Base-by-base conservation (phyloP, 148 eudicot species). In the Chenopodium suecicum region DNA sequence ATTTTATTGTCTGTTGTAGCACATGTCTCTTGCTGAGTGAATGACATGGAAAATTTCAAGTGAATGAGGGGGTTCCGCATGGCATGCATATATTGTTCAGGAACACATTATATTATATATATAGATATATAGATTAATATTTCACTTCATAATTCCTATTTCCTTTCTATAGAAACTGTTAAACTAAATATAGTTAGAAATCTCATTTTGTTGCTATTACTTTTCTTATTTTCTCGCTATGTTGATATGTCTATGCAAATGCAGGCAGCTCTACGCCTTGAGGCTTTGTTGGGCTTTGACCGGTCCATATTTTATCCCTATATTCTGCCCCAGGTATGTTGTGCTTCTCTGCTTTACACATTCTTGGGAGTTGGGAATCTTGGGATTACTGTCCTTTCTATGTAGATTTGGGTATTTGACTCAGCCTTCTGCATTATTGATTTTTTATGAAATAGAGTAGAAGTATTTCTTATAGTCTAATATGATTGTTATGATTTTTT, bases 231-330 rank as follows among this genome's bases (percentile, higher is more conserved):
- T 72, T 60, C 48, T 52, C 6, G 34, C 11, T 63, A 37, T 62
- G 73, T 10, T 29, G 41, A 8, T 67, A 9, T 17, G 22, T 83
- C 77, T 32, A 31, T 76, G 54, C 16, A 73, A 44, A 29, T 84
- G 83, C 89, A 91, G 94, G 90, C 87, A 86, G 94, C 92, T 65
- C 65, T 90, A 65, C 91, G 88, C 47, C 82, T 91, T 48, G 94
- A 90, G 88, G 94, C 94, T 50, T 79, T 89, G 78, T 69, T 91
- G 83, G 94, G 92, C 70, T 83, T 86, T 81, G 77, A 78, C 54
- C 70, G 72, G 27, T 91, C 94, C 52, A 73, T 91, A 37, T 88
- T 91, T 77, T 83, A 84, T 83, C 94, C 92, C 48, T 76, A 64
- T 77, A 37, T 84, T 80, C 85, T 87, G 77, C 89, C 89, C 50